Conservation (phyloP, 306 rosid genomes). For the Cicer chorassanicum region DNA sequence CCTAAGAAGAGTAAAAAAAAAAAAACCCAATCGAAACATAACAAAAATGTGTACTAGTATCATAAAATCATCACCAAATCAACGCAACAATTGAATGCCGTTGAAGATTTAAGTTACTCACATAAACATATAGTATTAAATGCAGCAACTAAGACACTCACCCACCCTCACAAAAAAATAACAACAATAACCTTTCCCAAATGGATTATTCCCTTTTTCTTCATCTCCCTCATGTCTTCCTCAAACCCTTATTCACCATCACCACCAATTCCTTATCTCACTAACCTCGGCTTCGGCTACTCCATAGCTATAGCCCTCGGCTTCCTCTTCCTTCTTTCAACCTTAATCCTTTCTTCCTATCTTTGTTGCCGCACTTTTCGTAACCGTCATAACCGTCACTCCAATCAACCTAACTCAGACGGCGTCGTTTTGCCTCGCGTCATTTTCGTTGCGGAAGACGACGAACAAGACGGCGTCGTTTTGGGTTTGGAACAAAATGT, state of each 20-base stretch:
- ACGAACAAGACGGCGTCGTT: constrained; percentile 39
- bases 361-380: constrained; percentile 75
- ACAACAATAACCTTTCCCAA: constrained; percentile 42
- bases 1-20: background rate
- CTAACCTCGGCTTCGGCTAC: constrained; percentile 85
- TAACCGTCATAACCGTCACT: constrained; percentile 3
- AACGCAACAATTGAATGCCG: constrained; percentile 50
- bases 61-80: constrained; percentile 18
- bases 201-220: constrained; percentile 64
- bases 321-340: constrained; percentile 82
- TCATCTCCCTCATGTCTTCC: constrained; percentile 35
- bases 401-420: background rate
- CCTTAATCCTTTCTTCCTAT: constrained; percentile 83
- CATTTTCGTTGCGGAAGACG: constrained; percentile 81
- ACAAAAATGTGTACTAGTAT: background rate
- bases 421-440: constrained; percentile 76
- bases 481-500: constrained; percentile 67
- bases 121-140: constrained; percentile 61
- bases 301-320: constrained; percentile 91
- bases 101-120: constrained; percentile 26
- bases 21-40: background rate
- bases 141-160: constrained; percentile 71
- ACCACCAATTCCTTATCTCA: constrained; percentile 53
- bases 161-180: constrained; percentile 54
- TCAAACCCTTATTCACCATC: constrained; percentile 42